Conservation (phyloP, 352 stramenopile species). For the Elongisporangium undulatum region DNA sequence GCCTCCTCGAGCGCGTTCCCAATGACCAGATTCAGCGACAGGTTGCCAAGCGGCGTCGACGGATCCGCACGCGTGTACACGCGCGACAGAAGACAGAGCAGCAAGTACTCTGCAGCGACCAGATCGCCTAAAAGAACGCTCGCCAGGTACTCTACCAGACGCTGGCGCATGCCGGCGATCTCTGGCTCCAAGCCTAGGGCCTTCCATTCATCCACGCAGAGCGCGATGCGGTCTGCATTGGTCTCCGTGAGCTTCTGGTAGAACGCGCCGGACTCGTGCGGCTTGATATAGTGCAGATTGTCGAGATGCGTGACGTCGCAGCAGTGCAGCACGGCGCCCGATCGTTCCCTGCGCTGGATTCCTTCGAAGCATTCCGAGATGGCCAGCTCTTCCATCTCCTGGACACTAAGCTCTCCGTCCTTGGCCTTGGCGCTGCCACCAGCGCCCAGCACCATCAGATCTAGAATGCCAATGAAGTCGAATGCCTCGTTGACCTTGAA, state of each 20-base stretch:
- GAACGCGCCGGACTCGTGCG: slow-evolving; percentile 27
- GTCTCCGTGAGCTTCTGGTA: slow-evolving; percentile 26
- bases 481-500: slow-evolving; percentile 86
- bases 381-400: slow-evolving; percentile 48
- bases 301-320: slow-evolving; percentile 32
- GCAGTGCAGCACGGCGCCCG: slow-evolving; percentile 64
- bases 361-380: slow-evolving; percentile 61
- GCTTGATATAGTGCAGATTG: slow-evolving; percentile 43
- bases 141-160: slow-evolving; percentile 45
- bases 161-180: slow-evolving; percentile 22
- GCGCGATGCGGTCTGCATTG: slow-evolving; percentile 26
- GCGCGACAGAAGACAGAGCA: slow-evolving; percentile 64
- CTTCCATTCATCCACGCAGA: slow-evolving; percentile 33
- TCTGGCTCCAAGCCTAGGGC: slow-evolving; percentile 10
- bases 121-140: slow-evolving; percentile 30
- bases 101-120: slow-evolving; percentile 63
- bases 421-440: slow-evolving; percentile 8
- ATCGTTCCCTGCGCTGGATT: slow-evolving; percentile 42
- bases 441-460: slow-evolving; percentile 45
- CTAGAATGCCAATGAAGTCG: slow-evolving; percentile 73
- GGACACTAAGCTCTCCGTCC: slow-evolving; percentile 15
- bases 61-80: slow-evolving; percentile 65
- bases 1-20: slow-evolving; percentile 1
- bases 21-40: slow-evolving; percentile 65
- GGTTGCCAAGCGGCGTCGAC: slow-evolving; percentile 60